Conservation (phyloP, 2,329 filamentous ascomycete species). For the Stagonosporopsis tanaceti region DNA sequence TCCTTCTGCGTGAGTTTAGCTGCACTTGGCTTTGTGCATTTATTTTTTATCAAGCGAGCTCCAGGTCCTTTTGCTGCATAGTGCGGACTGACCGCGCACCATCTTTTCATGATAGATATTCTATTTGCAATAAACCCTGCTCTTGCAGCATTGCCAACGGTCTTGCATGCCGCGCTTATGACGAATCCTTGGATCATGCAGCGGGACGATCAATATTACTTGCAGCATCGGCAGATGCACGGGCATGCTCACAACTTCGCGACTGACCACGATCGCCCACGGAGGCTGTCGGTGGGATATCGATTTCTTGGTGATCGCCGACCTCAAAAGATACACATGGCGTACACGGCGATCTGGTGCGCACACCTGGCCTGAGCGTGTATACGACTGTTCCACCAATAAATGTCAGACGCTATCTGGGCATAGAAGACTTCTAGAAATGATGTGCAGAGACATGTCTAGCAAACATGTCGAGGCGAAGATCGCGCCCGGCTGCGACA, state of each 20-base stretch:
- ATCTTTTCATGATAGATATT: conserved; percentile 5
- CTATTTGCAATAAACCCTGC: conserved; percentile 9
- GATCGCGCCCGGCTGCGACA: conserved; percentile 1
- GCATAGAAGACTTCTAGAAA: conserved; percentile 13
- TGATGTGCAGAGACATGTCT: conserved; percentile 8
- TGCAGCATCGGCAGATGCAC: conserved; percentile 28
- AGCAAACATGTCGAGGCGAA: not conserved
- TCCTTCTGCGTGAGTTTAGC: conserved; percentile 4
- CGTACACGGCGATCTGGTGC: conserved; percentile 2
- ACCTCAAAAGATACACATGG: not conserved
- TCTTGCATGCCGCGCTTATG: conserved; percentile 17
- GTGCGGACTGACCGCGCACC: conserved; percentile 5
- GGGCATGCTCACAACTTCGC: conserved; percentile 5
- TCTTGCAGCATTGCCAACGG: conserved; percentile 14
- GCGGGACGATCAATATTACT: conserved; percentile 30
- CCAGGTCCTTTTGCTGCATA: not conserved
- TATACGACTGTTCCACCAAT: conserved; percentile 12
- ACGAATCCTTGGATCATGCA: conserved; percentile 23
- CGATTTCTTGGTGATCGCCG: conserved; percentile 12
- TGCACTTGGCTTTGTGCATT: conserved; percentile 4
- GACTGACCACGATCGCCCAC: not conserved
- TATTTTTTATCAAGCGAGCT: not conserved
- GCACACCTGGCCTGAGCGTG: conserved; percentile 2
- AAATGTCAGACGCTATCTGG: conserved; percentile 1
- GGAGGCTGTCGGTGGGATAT: conserved; percentile 2